phyloP scores from a whole-genome alignment of 495 filamentous ascomycete genomes.

The Lichina pygmaea region DNA sequence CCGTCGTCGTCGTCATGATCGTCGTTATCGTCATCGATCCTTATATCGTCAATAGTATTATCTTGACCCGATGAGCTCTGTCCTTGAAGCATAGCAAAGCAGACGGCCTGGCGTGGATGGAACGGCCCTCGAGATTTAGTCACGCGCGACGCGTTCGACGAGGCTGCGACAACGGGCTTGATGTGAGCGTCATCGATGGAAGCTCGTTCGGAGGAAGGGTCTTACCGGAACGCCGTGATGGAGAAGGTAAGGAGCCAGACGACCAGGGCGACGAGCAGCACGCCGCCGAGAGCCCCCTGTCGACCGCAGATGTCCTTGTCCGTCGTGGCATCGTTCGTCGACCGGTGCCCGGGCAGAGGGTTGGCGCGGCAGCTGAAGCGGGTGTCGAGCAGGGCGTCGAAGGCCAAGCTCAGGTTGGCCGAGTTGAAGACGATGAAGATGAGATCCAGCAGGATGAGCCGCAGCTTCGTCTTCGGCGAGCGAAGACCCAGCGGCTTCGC shows the following conservation, averaged over 20 bases:
- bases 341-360: not conserved
- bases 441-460: constrained; percentile 68
- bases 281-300: constrained; percentile 53
- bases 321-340: constrained; percentile 1
- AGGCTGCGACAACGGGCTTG: not conserved
- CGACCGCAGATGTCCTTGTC: constrained; percentile 30
- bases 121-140: not conserved
- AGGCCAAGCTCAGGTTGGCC: constrained; percentile 71
- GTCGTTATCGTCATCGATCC: too few relatives aligned
- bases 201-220: too few relatives aligned
- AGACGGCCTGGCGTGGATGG: too few relatives aligned
- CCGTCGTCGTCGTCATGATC: too few relatives aligned
- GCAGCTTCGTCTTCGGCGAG: constrained; percentile 54
- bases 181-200: too few relatives aligned
- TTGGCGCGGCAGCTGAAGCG: constrained; percentile 26
- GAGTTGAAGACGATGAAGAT: constrained; percentile 94
- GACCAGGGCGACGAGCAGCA: constrained; percentile 58
- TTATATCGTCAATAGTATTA: too few relatives aligned
- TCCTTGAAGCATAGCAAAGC: too few relatives aligned
- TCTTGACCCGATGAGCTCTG: too few relatives aligned
- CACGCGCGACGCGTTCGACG: not conserved
- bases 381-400: constrained; percentile 52
- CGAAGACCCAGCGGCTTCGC: constrained; percentile 77
- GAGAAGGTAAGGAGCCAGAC: constrained; percentile 79
- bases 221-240: constrained; percentile 59